Evolutionary conservation across 2,329 filamentous ascomycete species (phyloP).

Genomic region (Trematosphaeria pertusa): DNA sequence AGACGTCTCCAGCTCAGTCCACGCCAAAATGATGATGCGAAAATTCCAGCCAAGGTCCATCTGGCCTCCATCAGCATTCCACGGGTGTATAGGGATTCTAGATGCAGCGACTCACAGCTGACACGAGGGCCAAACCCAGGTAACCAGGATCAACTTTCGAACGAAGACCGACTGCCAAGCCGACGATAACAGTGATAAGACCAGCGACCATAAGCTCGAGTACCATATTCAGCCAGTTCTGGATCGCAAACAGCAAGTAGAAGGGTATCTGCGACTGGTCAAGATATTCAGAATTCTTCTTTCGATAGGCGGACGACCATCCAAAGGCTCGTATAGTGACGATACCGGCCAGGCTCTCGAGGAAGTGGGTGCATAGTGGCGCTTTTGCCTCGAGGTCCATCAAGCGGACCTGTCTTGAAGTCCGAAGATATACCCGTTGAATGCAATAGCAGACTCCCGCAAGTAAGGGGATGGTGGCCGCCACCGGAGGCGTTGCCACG

Average conservation of each 20-base stretch:
- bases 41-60: conserved; percentile 93
- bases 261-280: conserved; percentile 89
- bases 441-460: conserved; percentile 57
- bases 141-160: conserved; percentile 71
- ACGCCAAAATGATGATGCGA: conserved; percentile 80
- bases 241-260: conserved; percentile 85
- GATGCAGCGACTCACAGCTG: conserved; percentile 90
- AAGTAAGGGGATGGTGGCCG: conserved; percentile 27
- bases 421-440: conserved; percentile 53
- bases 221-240: conserved; percentile 93
- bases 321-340: conserved; percentile 64
- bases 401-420: conserved; percentile 54
- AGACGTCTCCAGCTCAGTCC: conserved; percentile 79
- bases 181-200: conserved; percentile 83
- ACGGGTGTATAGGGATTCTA: conserved; percentile 71
- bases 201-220: conserved; percentile 91
- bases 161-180: conserved; percentile 79
- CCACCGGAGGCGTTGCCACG: conserved; percentile 18
- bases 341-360: conserved; percentile 56
- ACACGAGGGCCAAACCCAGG: conserved; percentile 89
- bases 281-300: conserved; percentile 77
- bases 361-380: conserved; percentile 57
- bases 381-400: conserved; percentile 59
- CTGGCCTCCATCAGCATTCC: conserved; percentile 94
- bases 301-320: conserved; percentile 85